Base-by-base conservation (phyloP, 306 rosid genomes). In the Datisca glomerata region DNA sequence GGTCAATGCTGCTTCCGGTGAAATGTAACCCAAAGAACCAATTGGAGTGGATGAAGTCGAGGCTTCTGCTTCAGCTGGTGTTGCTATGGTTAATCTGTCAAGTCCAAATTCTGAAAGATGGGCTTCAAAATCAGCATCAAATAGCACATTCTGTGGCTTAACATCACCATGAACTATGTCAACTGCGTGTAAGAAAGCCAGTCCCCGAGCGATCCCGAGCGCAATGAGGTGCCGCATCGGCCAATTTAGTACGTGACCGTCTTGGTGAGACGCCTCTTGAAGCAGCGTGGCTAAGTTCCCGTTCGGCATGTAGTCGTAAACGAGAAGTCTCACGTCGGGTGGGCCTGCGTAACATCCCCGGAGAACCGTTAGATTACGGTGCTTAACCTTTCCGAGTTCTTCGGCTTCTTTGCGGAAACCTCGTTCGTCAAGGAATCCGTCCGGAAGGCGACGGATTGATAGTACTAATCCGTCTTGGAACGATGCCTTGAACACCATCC, bases 171-270 rank as follows among this genome's bases (percentile, higher is more conserved):
- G 95, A 0, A 85, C 76, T 0, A 66, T 73, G 13, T 80, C 41
- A 18, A 73, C 74, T 0, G 93, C 76, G 56, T 85, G 95, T 27
- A 85, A 46, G 55, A 73, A 85, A 2, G 81, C 70, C 4, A 85
- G 64, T 0, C 95, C 95, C 0, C 86, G 76, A 41, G 95, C 95
- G 39, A 85, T 66, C 40, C 93, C 93, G 0, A 85, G 63, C 14
- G 87, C 95, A 31, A 85, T 85, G 41, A 85, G 82, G 56, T 85
- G 95, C 19, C 95, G 86, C 95, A 80, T 85, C 28, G 95, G 95
- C 93, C 93, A 85, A 56, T 85, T 85, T 44, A 85, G 56, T 3
- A 85, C 87, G 51, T 85, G 95, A 0, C 95, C 95, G 11, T 85
- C 95, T 61, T 79, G 95, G 46, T 84, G 93, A 11, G 93, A 73